These are phyloP conservation scores for Cicer cuneatum DNA, from an alignment of 306 rosid genomes.

Conservation along the genomic window DNA sequence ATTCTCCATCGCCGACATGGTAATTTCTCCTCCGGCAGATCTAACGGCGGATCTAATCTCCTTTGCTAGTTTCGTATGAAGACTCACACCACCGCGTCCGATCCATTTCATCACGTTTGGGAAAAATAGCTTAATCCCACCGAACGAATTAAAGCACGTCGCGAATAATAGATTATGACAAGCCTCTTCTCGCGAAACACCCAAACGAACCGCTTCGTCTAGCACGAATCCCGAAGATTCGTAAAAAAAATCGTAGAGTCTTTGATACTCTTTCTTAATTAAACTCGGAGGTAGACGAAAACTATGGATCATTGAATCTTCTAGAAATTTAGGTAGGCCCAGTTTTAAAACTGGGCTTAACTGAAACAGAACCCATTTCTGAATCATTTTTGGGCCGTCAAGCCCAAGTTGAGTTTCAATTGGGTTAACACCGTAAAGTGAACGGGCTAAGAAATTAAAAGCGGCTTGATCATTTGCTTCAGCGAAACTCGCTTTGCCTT, in stretches of 20 bases:
- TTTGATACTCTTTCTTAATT: slow-evolving; percentile 67
- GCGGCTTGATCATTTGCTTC: slow-evolving; percentile 84
- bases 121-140: slow-evolving; percentile 80
- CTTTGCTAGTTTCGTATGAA: slow-evolving; percentile 64
- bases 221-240: slow-evolving; percentile 57
- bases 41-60: slow-evolving; percentile 73
- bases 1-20: slow-evolving; percentile 83
- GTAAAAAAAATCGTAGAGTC: slow-evolving; percentile 83
- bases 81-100: slow-evolving; percentile 73
- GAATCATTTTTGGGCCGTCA: slow-evolving; percentile 74
- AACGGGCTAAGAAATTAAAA: slow-evolving; percentile 69
- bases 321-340: slow-evolving; percentile 71
- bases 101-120: slow-evolving; percentile 79
- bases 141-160: slow-evolving; percentile 87
- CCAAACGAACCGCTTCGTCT: slow-evolving; percentile 77
- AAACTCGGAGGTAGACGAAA: slow-evolving; percentile 61
- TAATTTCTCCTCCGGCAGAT: slow-evolving; percentile 69
- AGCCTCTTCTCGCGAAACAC: slow-evolving; percentile 80
- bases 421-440: slow-evolving; percentile 64
- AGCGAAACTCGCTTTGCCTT: slow-evolving; percentile 66
- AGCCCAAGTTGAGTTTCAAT: slow-evolving; percentile 56
- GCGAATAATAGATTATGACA: slow-evolving; percentile 86
- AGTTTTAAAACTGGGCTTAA: slow-evolving; percentile 65
- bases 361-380: slow-evolving; percentile 83
- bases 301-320: slow-evolving; percentile 65